phyloP scores from a whole-genome alignment of 768 basidiomycete genomes.

The Podaxis mareebaensis region DNA sequence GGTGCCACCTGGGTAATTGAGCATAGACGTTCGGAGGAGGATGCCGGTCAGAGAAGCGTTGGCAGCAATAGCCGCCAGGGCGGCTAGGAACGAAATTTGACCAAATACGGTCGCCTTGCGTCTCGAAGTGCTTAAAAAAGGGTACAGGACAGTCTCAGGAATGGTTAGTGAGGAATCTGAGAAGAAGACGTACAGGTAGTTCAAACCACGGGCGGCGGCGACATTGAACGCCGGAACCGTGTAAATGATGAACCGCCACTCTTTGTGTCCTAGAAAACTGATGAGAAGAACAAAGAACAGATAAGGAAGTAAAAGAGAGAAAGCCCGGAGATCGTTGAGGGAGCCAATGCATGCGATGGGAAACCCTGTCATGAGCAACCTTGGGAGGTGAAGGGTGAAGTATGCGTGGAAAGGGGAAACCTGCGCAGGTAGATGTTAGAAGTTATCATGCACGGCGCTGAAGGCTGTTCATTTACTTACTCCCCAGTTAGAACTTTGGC shows the following conservation, averaged over 20 bases:
- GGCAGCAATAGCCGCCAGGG: slow-evolving; percentile 46
- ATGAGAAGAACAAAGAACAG: slow-evolving; percentile 59
- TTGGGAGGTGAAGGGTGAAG: slow-evolving; percentile 69
- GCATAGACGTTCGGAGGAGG: slow-evolving; percentile 56
- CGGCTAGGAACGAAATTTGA: slow-evolving; percentile 43
- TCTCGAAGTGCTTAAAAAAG: slow-evolving; percentile 40
- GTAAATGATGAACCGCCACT: slow-evolving; percentile 96
- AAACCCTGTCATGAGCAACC: slow-evolving; percentile 65
- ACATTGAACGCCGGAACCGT: slow-evolving; percentile 81
- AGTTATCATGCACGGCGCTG: neutral
- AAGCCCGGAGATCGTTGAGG: slow-evolving; percentile 47
- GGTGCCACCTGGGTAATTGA: slow-evolving; percentile 89
- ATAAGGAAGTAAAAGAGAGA: slow-evolving; percentile 51
- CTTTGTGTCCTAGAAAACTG: slow-evolving; percentile 87
- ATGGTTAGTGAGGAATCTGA: neutral
- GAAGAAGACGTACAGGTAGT: slow-evolving; percentile 55
- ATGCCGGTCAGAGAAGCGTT: slow-evolving; percentile 58
- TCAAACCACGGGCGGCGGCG: slow-evolving; percentile 67
- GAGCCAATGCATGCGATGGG: slow-evolving; percentile 62
- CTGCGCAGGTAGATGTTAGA: slow-evolving; percentile 29
- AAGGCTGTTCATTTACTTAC: slow-evolving; percentile 46
- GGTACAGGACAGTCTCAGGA: neutral
- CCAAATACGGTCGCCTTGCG: slow-evolving; percentile 51
- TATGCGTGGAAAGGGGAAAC: slow-evolving; percentile 72
- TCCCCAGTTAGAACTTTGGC: slow-evolving; percentile 92